Percentiles rank a stretch among this genome's conserved stretches.
Conservation (phyloP, 495 filamentous ascomycete genomes). For the Letharia lupina region DNA sequence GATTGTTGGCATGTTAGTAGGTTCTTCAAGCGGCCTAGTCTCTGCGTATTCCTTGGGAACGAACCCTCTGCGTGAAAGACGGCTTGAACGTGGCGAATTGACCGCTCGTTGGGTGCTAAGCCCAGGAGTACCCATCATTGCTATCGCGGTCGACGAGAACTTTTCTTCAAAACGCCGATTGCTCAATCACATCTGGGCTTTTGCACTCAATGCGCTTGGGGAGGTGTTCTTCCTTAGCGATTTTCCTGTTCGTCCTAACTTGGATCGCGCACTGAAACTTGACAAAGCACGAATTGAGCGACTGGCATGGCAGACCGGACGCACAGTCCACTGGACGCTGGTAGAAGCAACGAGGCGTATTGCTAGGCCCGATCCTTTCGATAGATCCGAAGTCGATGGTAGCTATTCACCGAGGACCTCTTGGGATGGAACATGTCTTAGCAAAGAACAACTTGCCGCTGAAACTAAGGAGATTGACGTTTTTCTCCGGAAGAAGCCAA, state of each 20-base stretch:
- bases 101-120: constrained; percentile 82
- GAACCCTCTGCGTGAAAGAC: constrained; percentile 54
- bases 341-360: constrained; percentile 65
- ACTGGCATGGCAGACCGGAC: constrained; percentile 70
- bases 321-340: constrained; percentile 69
- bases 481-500: constrained; percentile 64
- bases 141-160: constrained; percentile 74
- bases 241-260: constrained; percentile 43
- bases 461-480: constrained; percentile 76
- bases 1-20: constrained; percentile 70
- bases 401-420: constrained; percentile 63
- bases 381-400: constrained; percentile 48
- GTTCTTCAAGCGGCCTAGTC: constrained; percentile 80
- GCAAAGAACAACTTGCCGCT: constrained; percentile 56
- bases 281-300: constrained; percentile 40
- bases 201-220: constrained; percentile 81
- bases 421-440: constrained; percentile 62
- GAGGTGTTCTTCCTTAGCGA: constrained; percentile 80
- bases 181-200: constrained; percentile 71
- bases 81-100: constrained; percentile 62
- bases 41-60: constrained; percentile 71
- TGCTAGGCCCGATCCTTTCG: constrained; percentile 62
- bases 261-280: constrained; percentile 31
- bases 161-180: constrained; percentile 60
- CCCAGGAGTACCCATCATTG: constrained; percentile 86